Evolutionary conservation across 2,329 filamentous ascomycete species (phyloP).

Genomic region (Exophiala phaeomuriformis): DNA sequence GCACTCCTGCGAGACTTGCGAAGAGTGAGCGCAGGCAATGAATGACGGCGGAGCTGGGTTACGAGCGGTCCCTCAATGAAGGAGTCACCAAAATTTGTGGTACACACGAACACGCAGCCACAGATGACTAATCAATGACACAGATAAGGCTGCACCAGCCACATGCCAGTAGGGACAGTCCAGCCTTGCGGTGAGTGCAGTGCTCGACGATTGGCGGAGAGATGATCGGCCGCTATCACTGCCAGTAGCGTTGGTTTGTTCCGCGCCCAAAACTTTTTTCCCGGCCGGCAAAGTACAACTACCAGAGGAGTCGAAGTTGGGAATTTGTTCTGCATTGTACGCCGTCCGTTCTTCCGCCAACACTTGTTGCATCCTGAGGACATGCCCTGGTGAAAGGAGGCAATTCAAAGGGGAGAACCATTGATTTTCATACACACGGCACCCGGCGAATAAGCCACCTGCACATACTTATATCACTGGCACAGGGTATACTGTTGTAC

Average conservation of each 20-base stretch:
- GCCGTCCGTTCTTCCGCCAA: neutral
- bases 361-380: neutral
- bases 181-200: slow-evolving; percentile 1
- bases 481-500: neutral
- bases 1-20: neutral
- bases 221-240: neutral
- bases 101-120: neutral
- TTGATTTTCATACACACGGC: no score
- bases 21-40: slow-evolving; percentile 1
- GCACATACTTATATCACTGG: neutral
- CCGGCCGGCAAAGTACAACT: neutral
- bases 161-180: neutral
- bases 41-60: slow-evolving; percentile 1
- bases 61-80: no score
- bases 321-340: neutral
- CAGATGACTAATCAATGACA: neutral
- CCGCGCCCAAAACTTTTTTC: slow-evolving; percentile 5
- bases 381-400: no score
- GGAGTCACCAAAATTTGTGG: neutral
- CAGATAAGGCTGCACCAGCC: neutral
- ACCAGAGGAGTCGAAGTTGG: no score
- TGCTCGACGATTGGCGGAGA: neutral
- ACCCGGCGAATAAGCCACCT: no score
- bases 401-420: no score
- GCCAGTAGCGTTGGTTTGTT: neutral